Conservation (phyloP, 176 grass and related monocot genomes). For the Luzula sylvatica region DNA sequence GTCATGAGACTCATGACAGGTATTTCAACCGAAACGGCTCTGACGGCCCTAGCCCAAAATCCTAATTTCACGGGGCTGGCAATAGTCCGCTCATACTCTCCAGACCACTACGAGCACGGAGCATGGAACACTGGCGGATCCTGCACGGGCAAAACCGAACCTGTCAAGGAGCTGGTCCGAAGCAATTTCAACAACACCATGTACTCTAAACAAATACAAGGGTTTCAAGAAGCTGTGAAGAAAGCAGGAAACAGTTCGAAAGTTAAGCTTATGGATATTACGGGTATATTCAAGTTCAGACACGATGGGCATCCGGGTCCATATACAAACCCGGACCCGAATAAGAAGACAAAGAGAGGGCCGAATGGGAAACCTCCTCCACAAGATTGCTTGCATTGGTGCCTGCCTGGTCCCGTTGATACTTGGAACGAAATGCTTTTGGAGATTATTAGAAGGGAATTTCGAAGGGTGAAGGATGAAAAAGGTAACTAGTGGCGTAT, state of each 20-base stretch:
- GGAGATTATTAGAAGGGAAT: conserved; percentile 61
- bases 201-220: conserved; percentile 53
- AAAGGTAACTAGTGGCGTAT: conserved; percentile 12
- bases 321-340: conserved; percentile 71
- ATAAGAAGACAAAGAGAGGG: conserved; percentile 87
- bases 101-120: conserved; percentile 87
- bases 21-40: conserved; percentile 63
- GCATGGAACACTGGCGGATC: conserved; percentile 91
- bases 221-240: conserved; percentile 48
- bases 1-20: too few species aligned
- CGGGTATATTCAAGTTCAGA: conserved; percentile 60
- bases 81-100: conserved; percentile 72
- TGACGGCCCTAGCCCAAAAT: conserved; percentile 50
- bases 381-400: conserved; percentile 94
- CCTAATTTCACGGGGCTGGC: conserved; percentile 77
- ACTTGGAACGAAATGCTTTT: conserved; percentile 90
- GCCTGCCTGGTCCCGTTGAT: conserved; percentile 91
- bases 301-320: conserved; percentile 87
- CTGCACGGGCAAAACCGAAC: conserved; percentile 68
- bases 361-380: conserved; percentile 79
- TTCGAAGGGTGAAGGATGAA: conserved; percentile 31
- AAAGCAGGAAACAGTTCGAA: conserved; percentile 37
- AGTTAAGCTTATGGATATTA: conserved; percentile 87
- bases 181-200: conserved; percentile 73
- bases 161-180: conserved; percentile 35